Evolutionary conservation across 768 basidiomycete species (phyloP).

Genomic region (Termitomyces sp.): DNA sequence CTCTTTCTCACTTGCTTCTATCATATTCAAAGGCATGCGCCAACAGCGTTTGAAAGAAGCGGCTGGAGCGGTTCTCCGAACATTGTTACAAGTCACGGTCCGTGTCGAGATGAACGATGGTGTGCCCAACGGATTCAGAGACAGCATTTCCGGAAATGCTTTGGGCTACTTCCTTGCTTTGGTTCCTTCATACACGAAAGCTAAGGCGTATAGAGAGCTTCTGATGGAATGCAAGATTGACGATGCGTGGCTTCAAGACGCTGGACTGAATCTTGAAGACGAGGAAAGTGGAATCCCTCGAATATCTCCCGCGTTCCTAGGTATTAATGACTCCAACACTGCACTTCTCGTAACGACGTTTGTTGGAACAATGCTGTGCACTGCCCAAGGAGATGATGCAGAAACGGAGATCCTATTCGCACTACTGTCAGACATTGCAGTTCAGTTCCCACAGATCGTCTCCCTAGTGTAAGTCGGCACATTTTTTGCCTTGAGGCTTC

Average conservation of each 20-base stretch:
- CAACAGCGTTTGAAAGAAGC: slow-evolving; percentile 56
- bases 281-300: slow-evolving; percentile 40
- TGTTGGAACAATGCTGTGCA: slow-evolving; percentile 65
- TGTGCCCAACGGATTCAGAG: slow-evolving; percentile 30
- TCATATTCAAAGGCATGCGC: slow-evolving; percentile 85
- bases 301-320: slow-evolving; percentile 52
- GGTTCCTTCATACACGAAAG: slow-evolving; percentile 59
- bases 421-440: slow-evolving; percentile 66
- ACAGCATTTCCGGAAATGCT: slow-evolving; percentile 50
- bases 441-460: slow-evolving; percentile 64
- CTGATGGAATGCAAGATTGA: slow-evolving; percentile 59
- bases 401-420: slow-evolving; percentile 80
- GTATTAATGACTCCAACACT: slow-evolving; percentile 52
- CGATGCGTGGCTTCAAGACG: slow-evolving; percentile 35
- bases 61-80: slow-evolving; percentile 56
- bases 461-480: slow-evolving; percentile 57
- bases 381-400: slow-evolving; percentile 71
- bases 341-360: slow-evolving; percentile 76
- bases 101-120: slow-evolving; percentile 28
- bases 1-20: slow-evolving; percentile 75
- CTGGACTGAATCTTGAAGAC: slow-evolving; percentile 32
- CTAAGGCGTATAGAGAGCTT: slow-evolving; percentile 49
- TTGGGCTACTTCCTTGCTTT: slow-evolving; percentile 79
- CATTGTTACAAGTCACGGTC: slow-evolving; percentile 56
- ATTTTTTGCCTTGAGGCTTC: slow-evolving; percentile 3